These are phyloP conservation scores for Silene conica DNA, from an alignment of 148 eudicot genomes.

Conservation along the genomic window DNA sequence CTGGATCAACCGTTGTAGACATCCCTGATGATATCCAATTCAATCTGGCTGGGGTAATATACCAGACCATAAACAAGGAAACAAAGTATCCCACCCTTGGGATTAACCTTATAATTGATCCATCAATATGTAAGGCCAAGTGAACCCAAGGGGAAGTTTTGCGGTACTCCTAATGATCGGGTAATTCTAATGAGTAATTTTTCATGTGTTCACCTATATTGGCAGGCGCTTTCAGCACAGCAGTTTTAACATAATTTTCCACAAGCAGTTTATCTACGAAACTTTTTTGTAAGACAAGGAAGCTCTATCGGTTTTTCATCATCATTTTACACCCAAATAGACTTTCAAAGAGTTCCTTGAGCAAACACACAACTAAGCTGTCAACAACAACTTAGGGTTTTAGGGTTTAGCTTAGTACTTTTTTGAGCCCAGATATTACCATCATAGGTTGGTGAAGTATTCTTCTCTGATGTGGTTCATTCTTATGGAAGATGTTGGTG, in stretches of 20 bases:
- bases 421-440: neutral
- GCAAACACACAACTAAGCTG: neutral
- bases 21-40: neutral
- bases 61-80: neutral
- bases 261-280: too few relatives aligned
- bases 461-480: neutral
- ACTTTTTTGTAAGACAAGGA: too few relatives aligned
- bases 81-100: neutral
- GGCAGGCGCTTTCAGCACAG: too few relatives aligned
- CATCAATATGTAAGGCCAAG: neutral
- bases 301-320: too few relatives aligned
- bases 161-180: too few relatives aligned
- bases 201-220: too few relatives aligned
- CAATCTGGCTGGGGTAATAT: neutral
- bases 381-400: neutral
- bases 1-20: too few relatives aligned
- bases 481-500: neutral
- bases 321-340: too few relatives aligned
- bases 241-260: too few relatives aligned
- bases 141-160: neutral
- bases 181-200: too few relatives aligned
- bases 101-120: neutral
- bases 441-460: neutral
- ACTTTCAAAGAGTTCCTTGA: neutral
- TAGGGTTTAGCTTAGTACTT: neutral